phyloP scores from a whole-genome alignment of 352 stramenopile genomes.

The Pythium graminicola region DNA sequence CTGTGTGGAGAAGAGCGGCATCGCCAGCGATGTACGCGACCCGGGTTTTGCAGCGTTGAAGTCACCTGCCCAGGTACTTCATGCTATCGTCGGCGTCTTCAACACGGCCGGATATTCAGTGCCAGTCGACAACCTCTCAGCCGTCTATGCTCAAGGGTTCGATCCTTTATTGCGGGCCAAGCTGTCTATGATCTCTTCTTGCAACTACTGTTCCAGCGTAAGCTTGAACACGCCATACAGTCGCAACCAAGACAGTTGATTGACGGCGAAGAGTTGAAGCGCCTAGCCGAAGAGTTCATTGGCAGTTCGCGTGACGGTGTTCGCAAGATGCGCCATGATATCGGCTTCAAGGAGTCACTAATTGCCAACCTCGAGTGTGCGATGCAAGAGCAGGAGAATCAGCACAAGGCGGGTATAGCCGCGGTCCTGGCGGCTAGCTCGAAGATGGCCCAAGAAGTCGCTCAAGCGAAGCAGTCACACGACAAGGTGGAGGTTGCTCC shows the following conservation, averaged over 20 bases:
- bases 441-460: neutral
- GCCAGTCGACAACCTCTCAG: neutral
- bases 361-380: neutral
- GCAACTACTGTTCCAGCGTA: neutral
- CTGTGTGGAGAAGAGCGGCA: neutral
- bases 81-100: slow-evolving; percentile 7
- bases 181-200: slow-evolving; percentile 13
- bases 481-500: neutral
- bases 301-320: neutral
- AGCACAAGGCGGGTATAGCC: neutral
- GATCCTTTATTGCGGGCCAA: neutral
- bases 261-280: neutral
- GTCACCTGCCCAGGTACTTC: neutral
- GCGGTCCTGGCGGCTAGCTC: neutral
- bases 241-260: neutral
- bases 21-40: neutral
- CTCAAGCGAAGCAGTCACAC: neutral
- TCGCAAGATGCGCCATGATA: neutral
- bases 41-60: slow-evolving; percentile 5
- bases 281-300: neutral
- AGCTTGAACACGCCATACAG: neutral
- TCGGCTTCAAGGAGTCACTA: neutral
- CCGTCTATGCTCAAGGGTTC: neutral
- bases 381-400: neutral
- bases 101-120: slow-evolving; percentile 11